Conservation (phyloP, 164 flowering plant species). For the Cinnamomum micranthum region DNA sequence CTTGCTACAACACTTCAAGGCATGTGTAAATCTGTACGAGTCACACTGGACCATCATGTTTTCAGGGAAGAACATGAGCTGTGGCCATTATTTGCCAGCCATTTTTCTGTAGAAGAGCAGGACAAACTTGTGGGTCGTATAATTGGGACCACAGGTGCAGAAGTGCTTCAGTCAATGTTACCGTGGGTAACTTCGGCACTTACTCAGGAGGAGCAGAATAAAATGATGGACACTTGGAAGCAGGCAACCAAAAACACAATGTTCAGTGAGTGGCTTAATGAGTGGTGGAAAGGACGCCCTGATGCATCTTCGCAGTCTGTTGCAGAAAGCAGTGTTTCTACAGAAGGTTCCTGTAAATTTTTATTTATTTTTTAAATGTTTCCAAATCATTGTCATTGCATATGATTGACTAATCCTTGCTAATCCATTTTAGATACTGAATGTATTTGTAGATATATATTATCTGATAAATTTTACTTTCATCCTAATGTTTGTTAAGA, state of each 20-base stretch:
- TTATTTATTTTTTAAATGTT: neutral
- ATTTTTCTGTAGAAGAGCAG: constrained; percentile 93
- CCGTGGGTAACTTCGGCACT: constrained; percentile 97
- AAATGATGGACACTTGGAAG: constrained; percentile 94
- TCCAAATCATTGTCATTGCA: neutral
- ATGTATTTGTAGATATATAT: neutral
- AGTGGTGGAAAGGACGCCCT: constrained; percentile 83
- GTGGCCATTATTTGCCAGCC: constrained; percentile 91
- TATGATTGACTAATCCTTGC: neutral
- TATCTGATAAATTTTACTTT: neutral
- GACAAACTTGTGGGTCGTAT: constrained; percentile 91
- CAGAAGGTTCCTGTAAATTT: constrained; percentile 38
- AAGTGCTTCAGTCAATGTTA: constrained; percentile 91
- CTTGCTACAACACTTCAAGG: constrained; percentile 86
- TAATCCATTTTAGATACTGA: neutral
- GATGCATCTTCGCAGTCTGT: constrained; percentile 30
- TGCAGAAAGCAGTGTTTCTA: constrained; percentile 38
- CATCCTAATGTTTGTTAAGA: neutral
- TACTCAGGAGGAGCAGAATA: constrained; percentile 88
- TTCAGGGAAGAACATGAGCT: constrained; percentile 85
- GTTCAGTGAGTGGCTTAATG: constrained; percentile 97
- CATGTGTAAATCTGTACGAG: constrained; percentile 92
- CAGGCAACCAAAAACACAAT: constrained; percentile 92
- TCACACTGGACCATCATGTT: constrained; percentile 82
- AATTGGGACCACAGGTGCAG: constrained; percentile 96